phyloP scores from a whole-genome alignment of 768 basidiomycete genomes.

The Termitomyces sp. region DNA sequence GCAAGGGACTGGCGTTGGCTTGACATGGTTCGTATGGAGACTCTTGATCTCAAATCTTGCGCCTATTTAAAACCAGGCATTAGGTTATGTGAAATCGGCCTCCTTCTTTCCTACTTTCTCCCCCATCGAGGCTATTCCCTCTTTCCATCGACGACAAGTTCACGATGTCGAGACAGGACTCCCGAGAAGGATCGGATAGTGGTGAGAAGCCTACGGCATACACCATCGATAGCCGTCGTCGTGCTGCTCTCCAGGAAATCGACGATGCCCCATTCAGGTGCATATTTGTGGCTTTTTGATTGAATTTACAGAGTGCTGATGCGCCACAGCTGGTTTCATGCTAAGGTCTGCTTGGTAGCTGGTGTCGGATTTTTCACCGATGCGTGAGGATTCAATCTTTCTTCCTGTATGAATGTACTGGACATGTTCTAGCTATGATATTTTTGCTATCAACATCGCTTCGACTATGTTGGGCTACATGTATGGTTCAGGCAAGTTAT shows the following conservation, averaged over 20 bases:
- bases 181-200: conserved; percentile 26
- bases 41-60: conserved; percentile 3
- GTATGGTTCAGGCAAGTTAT: background rate
- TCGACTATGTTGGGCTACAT: conserved; percentile 69
- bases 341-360: conserved; percentile 62
- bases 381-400: conserved; percentile 36
- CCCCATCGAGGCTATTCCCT: background rate
- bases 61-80: conserved; percentile 3
- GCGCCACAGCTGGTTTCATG: conserved; percentile 69
- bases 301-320: background rate
- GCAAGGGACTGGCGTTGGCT: conserved; percentile 10
- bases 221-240: conserved; percentile 63
- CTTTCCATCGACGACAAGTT: conserved; percentile 1
- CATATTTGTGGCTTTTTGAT: conserved; percentile 1
- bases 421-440: conserved; percentile 51
- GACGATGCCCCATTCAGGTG: conserved; percentile 85
- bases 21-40: conserved; percentile 4
- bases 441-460: conserved; percentile 88
- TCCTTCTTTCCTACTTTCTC: background rate
- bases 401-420: background rate
- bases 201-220: conserved; percentile 27
- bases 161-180: conserved; percentile 26
- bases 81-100: background rate
- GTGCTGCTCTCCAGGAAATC: conserved; percentile 78
- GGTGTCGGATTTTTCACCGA: conserved; percentile 93